Percentiles rank a stretch among this genome's conserved stretches.
Evolutionary conservation across 495 filamentous ascomycete genomes (phyloP).

Genomic region (Baudoinia panamericana): DNA sequence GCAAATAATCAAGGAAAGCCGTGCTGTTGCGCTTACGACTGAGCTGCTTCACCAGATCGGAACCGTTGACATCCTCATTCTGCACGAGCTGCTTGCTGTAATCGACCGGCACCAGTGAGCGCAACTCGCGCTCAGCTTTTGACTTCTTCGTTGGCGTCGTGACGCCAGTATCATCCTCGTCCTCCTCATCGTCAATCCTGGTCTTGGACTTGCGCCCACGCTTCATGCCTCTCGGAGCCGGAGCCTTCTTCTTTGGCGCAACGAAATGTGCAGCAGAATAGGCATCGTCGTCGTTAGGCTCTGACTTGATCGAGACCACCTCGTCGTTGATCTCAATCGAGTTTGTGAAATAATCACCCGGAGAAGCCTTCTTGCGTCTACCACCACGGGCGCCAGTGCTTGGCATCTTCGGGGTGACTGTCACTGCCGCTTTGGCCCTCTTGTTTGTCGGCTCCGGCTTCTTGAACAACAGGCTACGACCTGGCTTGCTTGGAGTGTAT

Average conservation of each 20-base stretch:
- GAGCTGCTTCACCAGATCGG: slow-evolving; percentile 56
- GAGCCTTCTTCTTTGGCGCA: background rate
- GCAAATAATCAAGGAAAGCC: slow-evolving; percentile 25
- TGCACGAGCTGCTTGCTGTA: slow-evolving; percentile 2
- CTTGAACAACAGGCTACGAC: background rate
- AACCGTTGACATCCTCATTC: background rate
- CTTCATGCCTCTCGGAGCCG: slow-evolving; percentile 4
- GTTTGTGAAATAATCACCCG: background rate
- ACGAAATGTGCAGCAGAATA: background rate
- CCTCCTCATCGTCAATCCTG: background rate
- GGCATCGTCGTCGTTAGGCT: background rate
- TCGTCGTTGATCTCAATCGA: background rate
- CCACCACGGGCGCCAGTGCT: background rate
- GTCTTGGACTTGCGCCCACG: slow-evolving; percentile 9
- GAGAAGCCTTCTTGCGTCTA: slow-evolving; percentile 2
- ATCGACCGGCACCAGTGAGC: background rate
- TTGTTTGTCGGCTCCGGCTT: slow-evolving; percentile 1
- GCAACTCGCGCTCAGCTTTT: slow-evolving; percentile 1
- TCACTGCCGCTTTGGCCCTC: slow-evolving; percentile 1
- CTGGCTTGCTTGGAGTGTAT: background rate
- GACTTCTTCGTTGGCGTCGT: slow-evolving; percentile 11
- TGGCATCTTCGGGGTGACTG: background rate
- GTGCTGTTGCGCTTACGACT: slow-evolving; percentile 44
- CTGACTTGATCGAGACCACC: background rate
- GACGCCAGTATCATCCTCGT: background rate